Percentiles rank a stretch among this genome's conserved stretches.
Evolutionary conservation across 495 filamentous ascomycete species (phyloP).

Genomic region (Penicillium angulare): DNA sequence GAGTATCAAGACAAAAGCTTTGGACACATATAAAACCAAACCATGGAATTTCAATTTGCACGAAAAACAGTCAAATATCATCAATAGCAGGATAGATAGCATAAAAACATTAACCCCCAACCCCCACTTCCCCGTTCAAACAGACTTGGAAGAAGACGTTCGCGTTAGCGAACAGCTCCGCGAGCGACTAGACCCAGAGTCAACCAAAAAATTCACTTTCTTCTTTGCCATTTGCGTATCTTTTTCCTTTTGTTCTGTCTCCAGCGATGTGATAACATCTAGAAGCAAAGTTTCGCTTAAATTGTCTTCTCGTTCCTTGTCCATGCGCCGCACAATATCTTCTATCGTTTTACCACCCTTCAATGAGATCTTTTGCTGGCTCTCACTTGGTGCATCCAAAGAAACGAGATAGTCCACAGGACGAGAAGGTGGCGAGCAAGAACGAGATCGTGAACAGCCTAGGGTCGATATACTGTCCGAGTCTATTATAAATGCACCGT

Average conservation of each 20-base stretch:
- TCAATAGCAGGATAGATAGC: too few species aligned
- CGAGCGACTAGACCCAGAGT: background rate
- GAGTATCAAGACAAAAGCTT: too few species aligned
- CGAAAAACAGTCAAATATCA: too few species aligned
- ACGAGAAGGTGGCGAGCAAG: background rate
- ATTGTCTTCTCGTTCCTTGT: background rate
- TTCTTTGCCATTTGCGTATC: background rate
- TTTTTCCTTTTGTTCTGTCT: background rate
- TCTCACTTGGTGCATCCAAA: background rate
- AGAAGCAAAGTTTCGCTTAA: background rate
- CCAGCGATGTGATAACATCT: background rate
- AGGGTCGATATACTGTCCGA: background rate
- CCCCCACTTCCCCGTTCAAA: too few species aligned
- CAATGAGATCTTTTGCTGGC: background rate
- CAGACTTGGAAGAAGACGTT: too few species aligned
- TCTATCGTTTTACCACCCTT: background rate
- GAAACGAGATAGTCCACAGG: background rate
- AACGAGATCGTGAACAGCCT: background rate
- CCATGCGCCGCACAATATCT: background rate
- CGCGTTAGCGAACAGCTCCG: background rate
- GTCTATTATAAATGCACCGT: background rate
- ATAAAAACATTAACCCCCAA: too few species aligned
- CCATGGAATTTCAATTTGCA: too few species aligned
- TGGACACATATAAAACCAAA: too few species aligned
- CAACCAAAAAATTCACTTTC: background rate